Conservation (phyloP, 2,329 filamentous ascomycete genomes). For the Ophioceras dolichostomum region DNA sequence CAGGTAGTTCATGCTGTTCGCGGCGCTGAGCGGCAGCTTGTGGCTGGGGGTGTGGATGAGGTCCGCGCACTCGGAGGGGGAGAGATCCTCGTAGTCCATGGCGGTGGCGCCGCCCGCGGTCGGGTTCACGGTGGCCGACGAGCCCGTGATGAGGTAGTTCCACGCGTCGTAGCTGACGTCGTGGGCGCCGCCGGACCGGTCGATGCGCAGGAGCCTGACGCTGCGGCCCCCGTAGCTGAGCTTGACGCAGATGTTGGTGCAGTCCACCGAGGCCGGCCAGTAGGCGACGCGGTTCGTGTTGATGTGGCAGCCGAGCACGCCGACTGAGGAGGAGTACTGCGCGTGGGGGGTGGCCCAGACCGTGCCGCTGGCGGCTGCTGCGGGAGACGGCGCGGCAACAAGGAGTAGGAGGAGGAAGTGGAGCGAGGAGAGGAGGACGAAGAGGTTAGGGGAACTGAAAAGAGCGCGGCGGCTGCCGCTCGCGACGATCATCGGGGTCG, state of each 20-base stretch:
- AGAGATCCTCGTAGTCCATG: conserved; percentile 37
- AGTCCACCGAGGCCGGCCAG: conserved; percentile 41
- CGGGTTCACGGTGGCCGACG: conserved; percentile 31
- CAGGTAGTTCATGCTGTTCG: conserved; percentile 45
- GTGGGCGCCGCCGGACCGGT: conserved; percentile 41
- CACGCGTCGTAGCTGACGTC: conserved; percentile 50
- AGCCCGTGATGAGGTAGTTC: conserved; percentile 42
- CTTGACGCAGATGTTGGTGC: conserved; percentile 44
- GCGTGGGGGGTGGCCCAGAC: conserved; percentile 40
- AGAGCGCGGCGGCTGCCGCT: not conserved
- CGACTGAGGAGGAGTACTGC: conserved; percentile 42
- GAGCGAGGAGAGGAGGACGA: not conserved
- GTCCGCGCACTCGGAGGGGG: conserved; percentile 32
- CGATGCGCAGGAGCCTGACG: conserved; percentile 45
- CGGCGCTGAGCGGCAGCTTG: conserved; percentile 40
- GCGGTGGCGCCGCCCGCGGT: conserved; percentile 33
- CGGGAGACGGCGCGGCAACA: not conserved
- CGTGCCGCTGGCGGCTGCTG: not conserved
- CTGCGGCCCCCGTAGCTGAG: conserved; percentile 33
- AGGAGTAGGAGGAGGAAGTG: not conserved
- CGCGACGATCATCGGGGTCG: conserved; percentile 1
- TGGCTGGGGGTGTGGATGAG: conserved; percentile 34
- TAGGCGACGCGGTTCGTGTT: conserved; percentile 49
- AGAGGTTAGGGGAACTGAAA: too few species aligned
- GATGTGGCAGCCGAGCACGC: conserved; percentile 48